These are phyloP conservation scores for Medicago ruthenica DNA, from an alignment of 306 rosid genomes.

Conservation along the genomic window DNA sequence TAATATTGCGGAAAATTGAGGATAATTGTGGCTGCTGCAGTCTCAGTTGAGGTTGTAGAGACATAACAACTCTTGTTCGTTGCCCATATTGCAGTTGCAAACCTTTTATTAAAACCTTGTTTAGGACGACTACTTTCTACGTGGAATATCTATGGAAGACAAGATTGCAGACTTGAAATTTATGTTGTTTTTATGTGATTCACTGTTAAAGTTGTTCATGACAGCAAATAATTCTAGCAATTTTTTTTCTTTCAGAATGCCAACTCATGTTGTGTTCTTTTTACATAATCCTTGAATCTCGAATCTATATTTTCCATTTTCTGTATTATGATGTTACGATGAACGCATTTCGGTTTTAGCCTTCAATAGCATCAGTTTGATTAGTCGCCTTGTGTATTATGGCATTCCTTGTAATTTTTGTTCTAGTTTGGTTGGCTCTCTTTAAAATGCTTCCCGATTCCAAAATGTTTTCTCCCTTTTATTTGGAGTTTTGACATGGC, in stretches of 20 bases:
- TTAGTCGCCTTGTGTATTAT: constrained; percentile 1
- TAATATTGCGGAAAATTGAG: background rate
- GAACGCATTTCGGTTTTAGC: background rate
- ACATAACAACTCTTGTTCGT: background rate
- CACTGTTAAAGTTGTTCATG: background rate
- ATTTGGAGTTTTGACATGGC: background rate
- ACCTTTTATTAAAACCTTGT: background rate
- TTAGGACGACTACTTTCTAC: background rate
- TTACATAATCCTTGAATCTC: constrained; percentile 13
- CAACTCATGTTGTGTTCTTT: constrained; percentile 7
- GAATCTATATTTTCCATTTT: background rate
- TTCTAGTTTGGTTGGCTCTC: constrained; percentile 10
- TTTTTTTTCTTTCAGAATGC: background rate
- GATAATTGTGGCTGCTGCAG: background rate
- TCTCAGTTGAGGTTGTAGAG: background rate
- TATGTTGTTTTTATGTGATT: constrained; percentile 7
- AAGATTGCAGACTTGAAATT: background rate
- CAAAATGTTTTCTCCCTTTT: background rate
- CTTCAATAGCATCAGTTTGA: background rate
- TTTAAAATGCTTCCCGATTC: background rate
- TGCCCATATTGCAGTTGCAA: background rate
- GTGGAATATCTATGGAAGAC: background rate
- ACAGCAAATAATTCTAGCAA: background rate
- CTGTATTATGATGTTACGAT: background rate
- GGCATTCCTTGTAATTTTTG: constrained; percentile 1